Conservation (phyloP, 805 yeast species). For the Pichia gijzeniarum region DNA sequence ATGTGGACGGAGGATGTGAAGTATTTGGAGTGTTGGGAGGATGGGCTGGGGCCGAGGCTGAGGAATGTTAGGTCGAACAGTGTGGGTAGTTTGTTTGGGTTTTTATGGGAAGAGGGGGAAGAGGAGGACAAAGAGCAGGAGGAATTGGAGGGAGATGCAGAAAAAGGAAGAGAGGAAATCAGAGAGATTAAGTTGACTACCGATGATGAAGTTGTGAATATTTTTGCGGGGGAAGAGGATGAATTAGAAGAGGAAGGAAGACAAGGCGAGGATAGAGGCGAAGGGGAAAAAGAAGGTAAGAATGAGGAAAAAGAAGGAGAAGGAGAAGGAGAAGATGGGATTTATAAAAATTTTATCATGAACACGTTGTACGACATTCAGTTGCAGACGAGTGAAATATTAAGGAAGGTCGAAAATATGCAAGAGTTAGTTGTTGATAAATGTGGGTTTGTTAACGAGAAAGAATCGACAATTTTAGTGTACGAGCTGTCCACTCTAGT, state of each 20-base stretch:
- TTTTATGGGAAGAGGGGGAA: conserved; percentile 22
- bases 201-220: conserved; percentile 13
- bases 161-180: conserved; percentile 6
- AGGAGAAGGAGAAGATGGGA: conserved; percentile 28
- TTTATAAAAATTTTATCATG: conserved; percentile 23
- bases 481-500: conserved; percentile 37
- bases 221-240: not conserved
- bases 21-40: conserved; percentile 5
- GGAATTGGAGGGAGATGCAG: conserved; percentile 17
- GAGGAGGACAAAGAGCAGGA: conserved; percentile 20
- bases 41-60: conserved; percentile 24
- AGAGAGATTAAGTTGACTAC: not conserved
- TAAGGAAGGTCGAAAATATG: conserved; percentile 42
- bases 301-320: not conserved
- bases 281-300: conserved; percentile 7
- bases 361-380: conserved; percentile 72
- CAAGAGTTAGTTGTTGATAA: conserved; percentile 55
- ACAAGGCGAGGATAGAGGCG: conserved; percentile 8
- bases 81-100: conserved; percentile 31
- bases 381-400: conserved; percentile 49
- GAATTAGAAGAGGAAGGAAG: conserved; percentile 1
- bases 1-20: conserved; percentile 32
- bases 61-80: conserved; percentile 42
- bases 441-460: conserved; percentile 68
- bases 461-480: conserved; percentile 54